Conservation (phyloP, 139 green algal genomes). For the Tetradesmus lagerheimii region DNA sequence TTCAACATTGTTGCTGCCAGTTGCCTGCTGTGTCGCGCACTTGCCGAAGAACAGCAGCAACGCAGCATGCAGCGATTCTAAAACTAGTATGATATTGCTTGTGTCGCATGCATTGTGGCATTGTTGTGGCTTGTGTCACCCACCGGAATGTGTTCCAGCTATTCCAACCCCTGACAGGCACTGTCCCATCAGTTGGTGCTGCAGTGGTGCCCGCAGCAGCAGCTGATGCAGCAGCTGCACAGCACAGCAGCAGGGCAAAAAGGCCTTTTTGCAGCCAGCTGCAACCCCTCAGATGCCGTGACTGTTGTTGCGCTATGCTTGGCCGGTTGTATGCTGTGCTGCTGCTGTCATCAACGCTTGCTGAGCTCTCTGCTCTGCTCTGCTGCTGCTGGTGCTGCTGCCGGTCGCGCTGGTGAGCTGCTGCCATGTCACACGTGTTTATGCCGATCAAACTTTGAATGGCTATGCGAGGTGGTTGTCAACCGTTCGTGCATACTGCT, state of each 20-base stretch:
- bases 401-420: not conserved
- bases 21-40: no score
- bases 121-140: not conserved
- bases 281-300: not conserved
- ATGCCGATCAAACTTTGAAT: no score
- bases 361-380: not conserved
- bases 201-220: not conserved
- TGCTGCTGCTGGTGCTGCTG: not conserved
- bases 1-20: no score
- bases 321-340: not conserved
- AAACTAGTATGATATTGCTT: not conserved
- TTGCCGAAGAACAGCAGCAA: not conserved
- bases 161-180: not conserved
- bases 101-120: not conserved
- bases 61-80: not conserved
- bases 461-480: no score
- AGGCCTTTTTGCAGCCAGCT: not conserved
- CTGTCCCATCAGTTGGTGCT: not conserved
- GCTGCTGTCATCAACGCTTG: not conserved
- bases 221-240: not conserved
- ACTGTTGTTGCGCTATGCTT: not conserved
- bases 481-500: no score
- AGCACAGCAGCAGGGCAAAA: not conserved
- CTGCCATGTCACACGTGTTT: not conserved
- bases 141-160: constrained; percentile 25